Evolutionary conservation across 495 filamentous ascomycete genomes (phyloP), one percentile per base, ranked within the genome.

Genomic region (Penicillium maclennaniae): DNA sequence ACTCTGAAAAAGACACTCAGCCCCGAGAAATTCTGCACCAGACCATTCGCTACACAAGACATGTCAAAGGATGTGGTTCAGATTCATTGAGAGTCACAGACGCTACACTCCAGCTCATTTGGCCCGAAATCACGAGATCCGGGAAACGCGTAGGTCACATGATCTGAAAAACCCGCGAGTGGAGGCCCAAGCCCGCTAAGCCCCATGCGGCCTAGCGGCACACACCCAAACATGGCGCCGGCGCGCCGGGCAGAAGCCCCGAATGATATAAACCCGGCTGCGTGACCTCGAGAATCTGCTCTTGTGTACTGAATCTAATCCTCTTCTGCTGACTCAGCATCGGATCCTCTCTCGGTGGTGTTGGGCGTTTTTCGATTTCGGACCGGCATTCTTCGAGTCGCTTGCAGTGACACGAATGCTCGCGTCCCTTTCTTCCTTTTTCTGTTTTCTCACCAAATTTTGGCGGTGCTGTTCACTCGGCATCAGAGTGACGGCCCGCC

Each of bases 181-280:
- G 66, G 68, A 64, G 60, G 62, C 56, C 60, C 53, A 60, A 57
- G 56, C 60, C 46, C 54, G 31, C 63, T 67, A 69, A 53, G 6
- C 62, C 65, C 3, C 0, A 58, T 49, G 0, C 0, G 39, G 70
- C 1, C 61, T 74, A 75, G 73, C 47, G 54, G 38, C 28, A 31
- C 62, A 59, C 58, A 68, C 64, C 66, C 72, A 72, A 70, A 71
- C 69, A 75, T 73, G 67, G 70, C n/a, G 60, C 67, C 65, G 61
- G 66, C 72, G 72, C 72, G 69, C 65, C 68, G 64, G 64, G 66
- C 63, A 60, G 66, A 69, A 70, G 70, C 66, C 65, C 62, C 69
- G 72, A 71, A 75, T 76, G 70, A 74, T 76, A 75, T 75, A 76
- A 75, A 76, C 73, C 62, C 70, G 71, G 65, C 72, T 68, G 72